These are phyloP conservation scores for Saxispiralis lemnorum DNA, from an alignment of 495 filamentous ascomycete species.

Conservation along the genomic window DNA sequence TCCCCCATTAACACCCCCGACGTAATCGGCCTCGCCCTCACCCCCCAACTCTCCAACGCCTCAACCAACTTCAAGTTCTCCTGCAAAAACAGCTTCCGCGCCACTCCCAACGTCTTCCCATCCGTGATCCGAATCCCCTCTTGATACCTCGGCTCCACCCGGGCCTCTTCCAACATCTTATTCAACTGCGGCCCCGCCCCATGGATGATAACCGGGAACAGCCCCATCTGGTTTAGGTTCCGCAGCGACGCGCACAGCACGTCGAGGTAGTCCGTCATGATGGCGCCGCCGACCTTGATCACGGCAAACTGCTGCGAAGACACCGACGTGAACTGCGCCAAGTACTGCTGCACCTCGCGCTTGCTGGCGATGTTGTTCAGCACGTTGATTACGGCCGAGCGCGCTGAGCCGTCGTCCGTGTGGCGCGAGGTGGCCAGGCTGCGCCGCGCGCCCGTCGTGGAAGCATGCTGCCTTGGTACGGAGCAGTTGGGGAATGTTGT, in stretches of 20 bases:
- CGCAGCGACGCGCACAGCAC: slow-evolving; percentile 73
- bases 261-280: slow-evolving; percentile 87
- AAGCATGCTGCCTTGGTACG: no score
- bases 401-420: slow-evolving; percentile 31
- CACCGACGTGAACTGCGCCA: slow-evolving; percentile 92
- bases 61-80: slow-evolving; percentile 94
- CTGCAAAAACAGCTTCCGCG: slow-evolving; percentile 78
- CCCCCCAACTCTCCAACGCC: slow-evolving; percentile 76
- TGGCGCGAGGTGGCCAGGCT: slow-evolving; percentile 10
- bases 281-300: slow-evolving; percentile 95
- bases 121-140: slow-evolving; percentile 94
- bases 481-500: no score
- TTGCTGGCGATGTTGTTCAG: slow-evolving; percentile 94
- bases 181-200: slow-evolving; percentile 94
- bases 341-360: slow-evolving; percentile 93
- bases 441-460: neutral
- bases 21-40: slow-evolving; percentile 79
- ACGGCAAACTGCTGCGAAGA: slow-evolving; percentile 96
- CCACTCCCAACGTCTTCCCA: slow-evolving; percentile 81
- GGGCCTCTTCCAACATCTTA: slow-evolving; percentile 75
- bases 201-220: slow-evolving; percentile 92
- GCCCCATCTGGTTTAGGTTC: slow-evolving; percentile 86
- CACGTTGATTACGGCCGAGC: slow-evolving; percentile 81
- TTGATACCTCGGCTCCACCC: slow-evolving; percentile 78
- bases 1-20: slow-evolving; percentile 89